Percentiles rank a stretch among this genome's conserved stretches.
Conservation (phyloP, 2,329 filamentous ascomycete species). For the Blumeria hordei region DNA sequence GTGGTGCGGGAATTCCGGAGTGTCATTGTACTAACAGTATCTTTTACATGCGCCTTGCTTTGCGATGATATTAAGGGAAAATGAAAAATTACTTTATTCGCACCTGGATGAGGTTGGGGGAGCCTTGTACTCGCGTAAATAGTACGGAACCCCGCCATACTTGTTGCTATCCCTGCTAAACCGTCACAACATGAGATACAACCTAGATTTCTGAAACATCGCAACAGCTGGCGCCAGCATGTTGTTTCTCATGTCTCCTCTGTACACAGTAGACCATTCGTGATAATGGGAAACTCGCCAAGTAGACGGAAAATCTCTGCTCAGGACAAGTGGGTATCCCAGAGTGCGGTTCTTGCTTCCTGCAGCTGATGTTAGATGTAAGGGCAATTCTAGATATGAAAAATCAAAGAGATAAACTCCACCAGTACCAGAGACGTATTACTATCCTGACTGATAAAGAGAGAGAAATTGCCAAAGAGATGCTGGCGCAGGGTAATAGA, state of each 20-base stretch:
- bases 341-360: not conserved
- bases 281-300: conserved; percentile 35
- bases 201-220: not conserved
- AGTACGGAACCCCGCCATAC: too few species aligned
- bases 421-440: conserved; percentile 86
- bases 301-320: conserved; percentile 43
- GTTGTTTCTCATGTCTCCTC: not conserved
- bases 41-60: too few species aligned
- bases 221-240: conserved; percentile 1
- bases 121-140: too few species aligned
- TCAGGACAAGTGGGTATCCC: conserved; percentile 55
- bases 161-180: not conserved
- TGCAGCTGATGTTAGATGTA: conserved; percentile 1
- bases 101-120: too few species aligned
- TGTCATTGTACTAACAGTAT: too few species aligned
- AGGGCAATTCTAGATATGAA: conserved; percentile 97
- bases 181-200: not conserved
- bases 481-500: conserved; percentile 60
- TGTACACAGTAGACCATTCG: not conserved
- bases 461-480: conserved; percentile 62
- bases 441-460: conserved; percentile 66
- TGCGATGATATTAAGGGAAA: too few species aligned
- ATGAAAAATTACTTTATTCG: too few species aligned
- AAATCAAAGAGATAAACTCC: conserved; percentile 87
- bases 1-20: conserved; percentile 17